Conservation (phyloP, 139 green algal species). For the Auxenochlorella pyrenoidosa region DNA sequence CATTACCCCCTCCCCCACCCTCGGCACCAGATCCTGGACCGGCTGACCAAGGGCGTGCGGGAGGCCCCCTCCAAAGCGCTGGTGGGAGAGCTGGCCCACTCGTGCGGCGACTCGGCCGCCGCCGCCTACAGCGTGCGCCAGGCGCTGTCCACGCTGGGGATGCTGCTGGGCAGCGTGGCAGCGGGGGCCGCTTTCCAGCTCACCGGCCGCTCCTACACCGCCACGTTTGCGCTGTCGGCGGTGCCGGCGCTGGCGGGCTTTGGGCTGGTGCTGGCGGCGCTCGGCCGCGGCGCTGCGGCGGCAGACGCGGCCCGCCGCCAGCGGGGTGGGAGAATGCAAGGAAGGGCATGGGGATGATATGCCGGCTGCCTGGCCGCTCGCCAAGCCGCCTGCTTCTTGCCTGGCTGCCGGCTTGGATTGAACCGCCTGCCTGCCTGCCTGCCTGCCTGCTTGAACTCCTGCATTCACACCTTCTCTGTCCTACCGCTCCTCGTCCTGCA, state of each 20-base stretch:
- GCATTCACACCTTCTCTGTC: too few relatives aligned
- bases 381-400: too few relatives aligned
- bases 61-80: slow-evolving; percentile 87
- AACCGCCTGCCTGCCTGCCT: too few relatives aligned
- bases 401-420: too few relatives aligned
- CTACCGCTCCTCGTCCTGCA: too few relatives aligned
- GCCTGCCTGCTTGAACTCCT: too few relatives aligned
- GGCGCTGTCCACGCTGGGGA: slow-evolving; percentile 73
- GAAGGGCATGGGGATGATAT: too few relatives aligned
- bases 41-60: slow-evolving; percentile 83
- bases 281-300: background rate
- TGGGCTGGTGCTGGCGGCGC: slow-evolving; percentile 41
- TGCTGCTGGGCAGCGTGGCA: slow-evolving; percentile 66
- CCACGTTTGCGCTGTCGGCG: slow-evolving; percentile 76
- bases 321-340: background rate
- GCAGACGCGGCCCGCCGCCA: background rate
- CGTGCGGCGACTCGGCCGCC: slow-evolving; percentile 76
- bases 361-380: too few relatives aligned
- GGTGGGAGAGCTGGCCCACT: slow-evolving; percentile 80
- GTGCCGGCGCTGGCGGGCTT: slow-evolving; percentile 68
- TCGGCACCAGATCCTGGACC: slow-evolving; percentile 53
- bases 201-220: slow-evolving; percentile 71
- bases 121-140: slow-evolving; percentile 82
- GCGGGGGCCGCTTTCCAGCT: slow-evolving; percentile 64
- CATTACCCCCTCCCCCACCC: background rate